A percentile compares a stretch with the other conserved stretches of the same genome.
Conservation (phyloP, 2,329 filamentous ascomycete species). For the Nemania sp. region DNA sequence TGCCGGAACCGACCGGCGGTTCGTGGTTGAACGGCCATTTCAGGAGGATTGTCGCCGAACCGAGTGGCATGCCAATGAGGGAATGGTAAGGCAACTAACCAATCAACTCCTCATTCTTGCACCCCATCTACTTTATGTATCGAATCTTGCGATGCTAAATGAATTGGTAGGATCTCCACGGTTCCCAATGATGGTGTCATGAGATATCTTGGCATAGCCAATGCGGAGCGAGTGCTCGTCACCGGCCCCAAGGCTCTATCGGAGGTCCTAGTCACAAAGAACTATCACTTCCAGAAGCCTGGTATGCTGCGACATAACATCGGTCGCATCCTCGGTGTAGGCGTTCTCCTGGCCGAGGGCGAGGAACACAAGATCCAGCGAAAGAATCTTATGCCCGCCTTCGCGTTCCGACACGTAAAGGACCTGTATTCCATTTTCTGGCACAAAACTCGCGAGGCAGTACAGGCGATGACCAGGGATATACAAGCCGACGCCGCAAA, state of each 20-base stretch:
- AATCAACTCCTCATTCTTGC: background rate
- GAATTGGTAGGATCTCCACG: constrained; percentile 54
- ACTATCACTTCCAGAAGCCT: constrained; percentile 73
- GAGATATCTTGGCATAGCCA: constrained; percentile 58
- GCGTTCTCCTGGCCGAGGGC: constrained; percentile 82
- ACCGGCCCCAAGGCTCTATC: constrained; percentile 67
- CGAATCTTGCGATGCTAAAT: constrained; percentile 25
- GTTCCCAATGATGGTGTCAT: constrained; percentile 72
- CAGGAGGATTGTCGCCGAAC: constrained; percentile 43
- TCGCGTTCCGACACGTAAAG: constrained; percentile 84
- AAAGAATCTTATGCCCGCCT: constrained; percentile 79
- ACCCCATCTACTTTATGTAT: background rate
- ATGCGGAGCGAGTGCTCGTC: constrained; percentile 45
- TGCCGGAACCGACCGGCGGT: constrained; percentile 51
- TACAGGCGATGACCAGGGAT: constrained; percentile 61
- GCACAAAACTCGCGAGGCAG: constrained; percentile 72
- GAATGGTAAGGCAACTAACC: constrained; percentile 50
- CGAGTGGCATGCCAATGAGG: constrained; percentile 51
- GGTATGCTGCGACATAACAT: constrained; percentile 57
- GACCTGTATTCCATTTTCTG: constrained; percentile 85
- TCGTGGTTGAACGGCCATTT: constrained; percentile 57
- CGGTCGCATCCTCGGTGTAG: constrained; percentile 68
- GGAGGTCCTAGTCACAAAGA: constrained; percentile 70
- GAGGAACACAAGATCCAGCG: constrained; percentile 85
- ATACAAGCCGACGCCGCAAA: constrained; percentile 46